Conservation (phyloP, 805 yeast species). For the Cyberlindnera suaveolens region DNA sequence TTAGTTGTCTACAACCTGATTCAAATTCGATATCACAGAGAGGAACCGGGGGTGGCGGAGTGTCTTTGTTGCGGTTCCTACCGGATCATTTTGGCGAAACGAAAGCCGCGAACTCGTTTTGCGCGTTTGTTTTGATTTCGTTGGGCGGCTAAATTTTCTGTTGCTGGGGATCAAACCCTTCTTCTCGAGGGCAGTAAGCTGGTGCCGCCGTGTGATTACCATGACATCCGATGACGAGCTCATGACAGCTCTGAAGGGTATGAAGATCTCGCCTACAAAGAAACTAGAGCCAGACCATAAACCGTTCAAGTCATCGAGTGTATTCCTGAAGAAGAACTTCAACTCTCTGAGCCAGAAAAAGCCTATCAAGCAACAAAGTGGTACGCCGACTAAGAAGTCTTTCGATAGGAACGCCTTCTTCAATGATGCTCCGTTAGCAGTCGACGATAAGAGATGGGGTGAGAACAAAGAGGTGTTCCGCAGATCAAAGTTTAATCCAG, state of each 20-base stretch:
- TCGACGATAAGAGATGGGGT: slow-evolving; percentile 19
- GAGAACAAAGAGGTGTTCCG: slow-evolving; percentile 8
- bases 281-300: slow-evolving; percentile 6
- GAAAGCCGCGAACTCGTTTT: slow-evolving; percentile 1
- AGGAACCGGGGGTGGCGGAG: too few relatives aligned
- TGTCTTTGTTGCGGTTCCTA: too few relatives aligned
- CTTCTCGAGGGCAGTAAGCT: too few relatives aligned
- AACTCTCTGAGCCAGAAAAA: slow-evolving; percentile 13
- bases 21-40: too few relatives aligned
- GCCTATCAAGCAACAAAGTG: neutral
- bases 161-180: too few relatives aligned
- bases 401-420: slow-evolving; percentile 16
- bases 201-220: neutral
- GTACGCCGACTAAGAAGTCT: neutral
- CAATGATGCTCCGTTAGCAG: slow-evolving; percentile 16
- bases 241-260: slow-evolving; percentile 1
- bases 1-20: too few relatives aligned
- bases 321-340: slow-evolving; percentile 19
- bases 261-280: slow-evolving; percentile 12
- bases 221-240: neutral
- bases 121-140: slow-evolving; percentile 1
- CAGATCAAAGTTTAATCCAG: slow-evolving; percentile 2
- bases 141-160: neutral
- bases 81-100: neutral
- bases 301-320: slow-evolving; percentile 12